Conservation (phyloP, 768 basidiomycete genomes). For the Suillus bovinus region DNA sequence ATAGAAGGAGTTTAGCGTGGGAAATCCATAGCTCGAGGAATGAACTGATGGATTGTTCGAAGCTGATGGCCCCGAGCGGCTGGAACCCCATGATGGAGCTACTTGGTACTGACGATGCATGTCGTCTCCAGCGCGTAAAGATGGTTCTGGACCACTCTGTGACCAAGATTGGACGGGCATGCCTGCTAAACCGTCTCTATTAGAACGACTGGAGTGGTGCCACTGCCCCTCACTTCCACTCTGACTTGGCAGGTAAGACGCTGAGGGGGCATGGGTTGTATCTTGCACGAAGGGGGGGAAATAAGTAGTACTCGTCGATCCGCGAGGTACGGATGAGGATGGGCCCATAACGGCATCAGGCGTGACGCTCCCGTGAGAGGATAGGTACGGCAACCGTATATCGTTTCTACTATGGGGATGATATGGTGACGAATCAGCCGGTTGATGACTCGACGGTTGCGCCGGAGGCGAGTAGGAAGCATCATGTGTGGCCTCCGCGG, state of each 20-base stretch:
- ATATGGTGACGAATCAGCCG: conserved; percentile 21
- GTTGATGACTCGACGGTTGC: conserved; percentile 26
- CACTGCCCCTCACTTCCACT: conserved; percentile 24
- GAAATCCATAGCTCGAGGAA: conserved; percentile 38
- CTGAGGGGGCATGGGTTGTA: conserved; percentile 24
- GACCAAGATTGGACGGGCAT: conserved; percentile 26
- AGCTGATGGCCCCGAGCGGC: conserved; percentile 25
- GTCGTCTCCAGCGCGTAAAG: conserved; percentile 19
- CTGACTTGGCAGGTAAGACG: conserved; percentile 26
- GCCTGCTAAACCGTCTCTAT: conserved; percentile 25
- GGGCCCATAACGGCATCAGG: conserved; percentile 25
- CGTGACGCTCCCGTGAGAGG: conserved; percentile 26
- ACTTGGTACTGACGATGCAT: conserved; percentile 32
- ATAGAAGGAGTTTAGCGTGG: conserved; percentile 59
- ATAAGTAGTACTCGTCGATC: conserved; percentile 23
- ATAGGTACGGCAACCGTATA: conserved; percentile 24
- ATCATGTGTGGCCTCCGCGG: conserved; percentile 22
- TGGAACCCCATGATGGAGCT: conserved; percentile 23
- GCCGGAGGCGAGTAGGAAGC: conserved; percentile 17
- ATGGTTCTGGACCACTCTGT: conserved; percentile 24
- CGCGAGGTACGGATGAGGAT: conserved; percentile 26
- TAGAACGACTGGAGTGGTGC: not conserved
- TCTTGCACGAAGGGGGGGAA: conserved; percentile 28
- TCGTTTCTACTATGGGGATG: conserved; percentile 25
- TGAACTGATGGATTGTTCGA: conserved; percentile 22